Conservation (phyloP, 495 filamentous ascomycete genomes). For the Neurospora tetrasperma region DNA sequence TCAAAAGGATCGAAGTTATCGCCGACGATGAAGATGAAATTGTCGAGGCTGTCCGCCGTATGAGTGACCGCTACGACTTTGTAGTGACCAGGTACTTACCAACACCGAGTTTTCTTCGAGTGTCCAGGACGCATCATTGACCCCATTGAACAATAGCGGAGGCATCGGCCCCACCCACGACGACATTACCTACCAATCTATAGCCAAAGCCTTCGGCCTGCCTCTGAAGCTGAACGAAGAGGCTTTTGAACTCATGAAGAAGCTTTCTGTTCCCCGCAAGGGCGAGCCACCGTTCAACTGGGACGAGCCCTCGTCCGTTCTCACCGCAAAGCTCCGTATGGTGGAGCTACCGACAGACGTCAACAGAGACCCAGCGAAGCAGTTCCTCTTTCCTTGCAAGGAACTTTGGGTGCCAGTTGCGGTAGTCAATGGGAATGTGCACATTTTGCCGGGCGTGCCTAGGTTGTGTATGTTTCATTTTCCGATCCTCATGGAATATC, state of each 20-base stretch:
- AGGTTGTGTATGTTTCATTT: conserved; percentile 45
- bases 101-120: background rate
- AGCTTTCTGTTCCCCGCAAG: conserved; percentile 58
- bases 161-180: conserved; percentile 96
- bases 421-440: conserved; percentile 83
- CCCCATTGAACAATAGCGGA: conserved; percentile 40
- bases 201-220: conserved; percentile 78
- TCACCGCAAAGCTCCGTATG: conserved; percentile 81
- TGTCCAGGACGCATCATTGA: background rate
- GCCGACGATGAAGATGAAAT: conserved; percentile 86
- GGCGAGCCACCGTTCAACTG: conserved; percentile 71
- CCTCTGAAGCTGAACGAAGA: conserved; percentile 64
- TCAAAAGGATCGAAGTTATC: conserved; percentile 87
- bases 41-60: conserved; percentile 70
- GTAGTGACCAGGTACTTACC: conserved; percentile 61
- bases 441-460: conserved; percentile 88
- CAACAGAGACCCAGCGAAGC: conserved; percentile 44
- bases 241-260: conserved; percentile 73
- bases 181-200: conserved; percentile 92
- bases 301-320: conserved; percentile 67
- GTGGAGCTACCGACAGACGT: conserved; percentile 71
- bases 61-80: conserved; percentile 84
- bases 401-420: conserved; percentile 83
- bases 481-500: background rate
- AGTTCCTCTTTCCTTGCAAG: conserved; percentile 68